Base-by-base conservation (phyloP, 2,329 filamentous ascomycete species). In the Hawksworthiomyces lignivorus region DNA sequence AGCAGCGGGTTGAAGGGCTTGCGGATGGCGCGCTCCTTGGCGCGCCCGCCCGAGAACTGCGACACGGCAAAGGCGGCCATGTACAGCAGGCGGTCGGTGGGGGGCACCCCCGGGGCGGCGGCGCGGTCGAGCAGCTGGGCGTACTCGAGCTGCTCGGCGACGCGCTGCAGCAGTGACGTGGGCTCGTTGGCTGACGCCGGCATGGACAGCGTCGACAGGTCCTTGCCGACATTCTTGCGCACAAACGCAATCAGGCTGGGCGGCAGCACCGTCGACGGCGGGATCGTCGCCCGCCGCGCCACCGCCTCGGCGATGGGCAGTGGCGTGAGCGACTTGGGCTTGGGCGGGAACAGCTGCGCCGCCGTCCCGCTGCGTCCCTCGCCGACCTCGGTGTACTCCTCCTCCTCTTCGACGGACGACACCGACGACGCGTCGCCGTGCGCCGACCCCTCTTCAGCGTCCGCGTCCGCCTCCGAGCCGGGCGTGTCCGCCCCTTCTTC, bases 1-100 rank as follows among this genome's bases (percentile, higher is more conserved):
- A 98, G 77, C 68, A 98, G 83, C 4, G 92, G 92, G 54, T 96
- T 98, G 65, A 97, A 98, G 0, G 92, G 92, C 59, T 98, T 98
- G 50, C 92, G 85, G 46, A 94, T 86, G 4, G 89, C 82, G 30
- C 92, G 84, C 61, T 98, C 92, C 57, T 88, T 94, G 48, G 88
- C 81, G 22, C 92, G 80, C 34, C 75, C 77, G 54, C 77, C 82
- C 45, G 88, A 92, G 52, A 96, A 86, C 48, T 84, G 78, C 9
- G 89, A 94, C 15, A 97, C 70, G 9, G 92, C 92, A 61, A 97
- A 98, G 2, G 90, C 89, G 0, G 88, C 77, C 39, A 98, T 80
- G 57, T 89, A 84, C 40, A 94, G 71, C 10, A 97, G 70, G 7
- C 90, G 82, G 7, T 75, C 70, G 19, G 70, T 73, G 30, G 80